Base-by-base conservation (phyloP, 2,329 filamentous ascomycete species). In the Incumbomyces delicatus region DNA sequence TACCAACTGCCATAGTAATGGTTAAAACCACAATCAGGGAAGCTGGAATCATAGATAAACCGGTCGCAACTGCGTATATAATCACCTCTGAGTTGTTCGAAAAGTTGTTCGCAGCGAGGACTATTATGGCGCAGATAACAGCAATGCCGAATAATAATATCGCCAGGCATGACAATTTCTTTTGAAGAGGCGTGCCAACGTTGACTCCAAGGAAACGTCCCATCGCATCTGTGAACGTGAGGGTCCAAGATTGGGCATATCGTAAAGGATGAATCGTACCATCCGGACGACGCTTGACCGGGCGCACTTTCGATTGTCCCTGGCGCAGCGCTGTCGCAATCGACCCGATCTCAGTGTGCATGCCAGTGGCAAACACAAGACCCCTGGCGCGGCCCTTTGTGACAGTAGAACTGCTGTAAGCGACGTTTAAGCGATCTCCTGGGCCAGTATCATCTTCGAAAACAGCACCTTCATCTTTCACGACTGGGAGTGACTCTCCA, bases 111-210 rank as follows among this genome's bases (percentile, higher is more conserved):
- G 81, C 77, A 6, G 70, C 81, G 38, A 84, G 72, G 33, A 85
- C 81, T 55, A 86, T 78, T 53, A 86, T 75, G 7, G 81, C 81
- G 51, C 81, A 82, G 20, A 85, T 57, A 11, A 86, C 75, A 2
- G 82, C 82, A 43, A 83, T 74, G 27, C 69, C 72, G 58, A 86
- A 85, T 1, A 85, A 72, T 2, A 82, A 61, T 14, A 85, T 69
- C 17, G 82, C 82, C 41, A 86, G 72, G 60, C 77, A 77, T 40
- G 80, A 82, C 13, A 86, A 69, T 58, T 82, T 84, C 55, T 75
- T 74, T 61, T 85, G 80, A 14, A 86, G 69, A 2, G 82, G 83
- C 10, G 82, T 85, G 39, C 83, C 82, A 11, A 82, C 74, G 45
- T 77, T 81, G 49, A 85, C 73, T 42, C 82, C 81, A 6, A 85